These are phyloP conservation scores for Rhizoclosmatium globosum DNA, from an alignment of 192 early-diverging fungal genomes.

Conservation along the genomic window DNA sequence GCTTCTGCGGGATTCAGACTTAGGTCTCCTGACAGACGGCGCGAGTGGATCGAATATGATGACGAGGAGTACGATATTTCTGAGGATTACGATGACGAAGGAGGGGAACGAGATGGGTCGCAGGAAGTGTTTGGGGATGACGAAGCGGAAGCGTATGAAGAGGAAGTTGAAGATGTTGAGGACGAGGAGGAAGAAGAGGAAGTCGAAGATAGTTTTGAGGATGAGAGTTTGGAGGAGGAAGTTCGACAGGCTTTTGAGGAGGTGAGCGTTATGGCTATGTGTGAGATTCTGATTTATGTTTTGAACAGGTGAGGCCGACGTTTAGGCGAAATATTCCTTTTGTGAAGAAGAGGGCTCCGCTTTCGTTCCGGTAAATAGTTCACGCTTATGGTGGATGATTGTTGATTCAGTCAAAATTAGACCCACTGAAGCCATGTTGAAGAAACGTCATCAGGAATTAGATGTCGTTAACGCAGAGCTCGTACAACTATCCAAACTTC, in stretches of 20 bases:
- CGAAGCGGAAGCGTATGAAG: not conserved
- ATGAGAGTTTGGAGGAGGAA: not conserved
- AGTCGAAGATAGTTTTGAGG: not conserved
- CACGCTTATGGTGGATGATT: not conserved
- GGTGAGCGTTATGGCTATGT: not conserved
- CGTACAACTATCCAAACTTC: constrained; percentile 7
- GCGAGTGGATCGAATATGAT: constrained; percentile 1
- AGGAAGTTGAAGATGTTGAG: not conserved
- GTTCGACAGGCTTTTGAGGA: not conserved
- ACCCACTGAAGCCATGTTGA: constrained; percentile 14
- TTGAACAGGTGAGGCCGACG: not conserved
- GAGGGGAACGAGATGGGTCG: not conserved
- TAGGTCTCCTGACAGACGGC: not conserved
- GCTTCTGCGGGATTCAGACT: not conserved
- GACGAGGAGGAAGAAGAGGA: not conserved
- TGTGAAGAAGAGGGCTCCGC: constrained; percentile 6
- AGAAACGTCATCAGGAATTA: constrained; percentile 22
- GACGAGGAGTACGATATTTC: not conserved
- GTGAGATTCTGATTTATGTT: not conserved
- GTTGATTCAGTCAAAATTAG: not conserved
- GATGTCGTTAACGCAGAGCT: constrained; percentile 32
- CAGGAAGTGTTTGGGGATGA: not conserved
- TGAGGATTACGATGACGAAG: not conserved
- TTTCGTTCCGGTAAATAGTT: constrained; percentile 14
- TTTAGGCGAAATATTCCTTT: not conserved